Conservation (phyloP, 495 filamentous ascomycete genomes). For the Penicillium herquei region DNA sequence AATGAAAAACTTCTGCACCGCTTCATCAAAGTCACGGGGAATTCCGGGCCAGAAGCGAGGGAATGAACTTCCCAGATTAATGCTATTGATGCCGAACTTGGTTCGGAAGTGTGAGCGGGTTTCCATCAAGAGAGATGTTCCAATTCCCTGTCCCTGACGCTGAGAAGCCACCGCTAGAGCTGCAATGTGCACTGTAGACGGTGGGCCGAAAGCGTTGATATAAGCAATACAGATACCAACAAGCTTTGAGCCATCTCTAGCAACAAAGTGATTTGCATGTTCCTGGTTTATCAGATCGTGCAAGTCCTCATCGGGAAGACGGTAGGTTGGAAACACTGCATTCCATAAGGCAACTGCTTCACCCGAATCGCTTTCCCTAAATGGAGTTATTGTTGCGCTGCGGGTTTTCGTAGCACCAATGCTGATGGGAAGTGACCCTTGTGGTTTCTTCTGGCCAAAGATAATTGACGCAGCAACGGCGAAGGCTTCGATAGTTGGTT, state of each 20-base stretch:
- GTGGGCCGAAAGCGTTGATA: constrained; percentile 21
- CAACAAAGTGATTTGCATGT: constrained; percentile 38
- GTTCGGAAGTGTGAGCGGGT: constrained; percentile 29
- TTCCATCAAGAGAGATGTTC: constrained; percentile 39
- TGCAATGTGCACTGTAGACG: constrained; percentile 32
- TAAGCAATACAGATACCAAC: constrained; percentile 47
- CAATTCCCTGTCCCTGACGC: constrained; percentile 42
- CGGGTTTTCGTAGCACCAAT: constrained; percentile 12
- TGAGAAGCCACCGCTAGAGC: constrained; percentile 42
- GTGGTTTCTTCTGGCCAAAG: constrained; percentile 32
- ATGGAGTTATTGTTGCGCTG: constrained; percentile 14
- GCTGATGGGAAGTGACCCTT: constrained; percentile 39
- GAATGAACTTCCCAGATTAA: constrained; percentile 43
- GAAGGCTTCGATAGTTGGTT: constrained; percentile 49
- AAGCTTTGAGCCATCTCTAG: constrained; percentile 24
- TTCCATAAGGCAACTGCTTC: constrained; percentile 36
- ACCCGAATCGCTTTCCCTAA: constrained; percentile 30
- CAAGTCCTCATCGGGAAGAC: constrained; percentile 28
- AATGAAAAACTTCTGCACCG: constrained; percentile 41
- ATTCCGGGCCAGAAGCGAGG: constrained; percentile 52
- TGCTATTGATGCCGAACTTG: constrained; percentile 20
- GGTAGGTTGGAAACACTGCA: constrained; percentile 41
- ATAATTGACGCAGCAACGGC: constrained; percentile 40
- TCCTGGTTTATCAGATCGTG: constrained; percentile 23
- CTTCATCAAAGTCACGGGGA: constrained; percentile 37